Evolutionary conservation across 208 protist species (phyloP).

Genomic region (Phytomonas sp.): DNA sequence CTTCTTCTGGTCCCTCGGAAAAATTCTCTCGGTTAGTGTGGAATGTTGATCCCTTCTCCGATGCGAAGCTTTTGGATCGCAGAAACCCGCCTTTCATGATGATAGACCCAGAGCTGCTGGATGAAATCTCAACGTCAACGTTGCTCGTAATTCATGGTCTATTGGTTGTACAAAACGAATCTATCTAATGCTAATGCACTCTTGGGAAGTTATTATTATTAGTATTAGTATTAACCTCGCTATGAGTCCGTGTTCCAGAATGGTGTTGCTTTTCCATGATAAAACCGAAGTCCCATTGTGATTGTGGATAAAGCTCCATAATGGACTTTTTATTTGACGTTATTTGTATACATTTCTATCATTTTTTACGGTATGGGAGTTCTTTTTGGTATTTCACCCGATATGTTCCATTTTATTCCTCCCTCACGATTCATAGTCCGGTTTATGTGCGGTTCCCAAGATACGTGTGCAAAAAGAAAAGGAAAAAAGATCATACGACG

Average conservation of each 20-base stretch:
- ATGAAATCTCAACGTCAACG: no score
- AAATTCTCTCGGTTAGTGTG: not conserved
- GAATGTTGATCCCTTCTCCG: not conserved
- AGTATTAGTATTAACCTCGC: not conserved
- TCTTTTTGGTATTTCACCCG: no score
- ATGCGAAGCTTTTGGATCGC: not conserved
- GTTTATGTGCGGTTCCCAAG: no score
- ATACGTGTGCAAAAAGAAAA: no score
- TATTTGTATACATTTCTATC: constrained; percentile 1
- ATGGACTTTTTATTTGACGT: not conserved
- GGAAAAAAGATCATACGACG: no score
- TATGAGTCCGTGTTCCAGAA: not conserved
- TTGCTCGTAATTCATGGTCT: no score
- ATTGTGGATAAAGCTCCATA: not conserved
- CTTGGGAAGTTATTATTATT: constrained; percentile 4
- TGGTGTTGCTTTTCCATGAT: constrained; percentile 1
- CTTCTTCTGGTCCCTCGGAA: not conserved
- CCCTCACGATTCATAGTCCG: no score
- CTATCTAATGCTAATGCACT: not conserved
- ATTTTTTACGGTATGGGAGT: no score
- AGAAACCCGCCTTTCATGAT: no score
- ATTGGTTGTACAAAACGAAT: not conserved
- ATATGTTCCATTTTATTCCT: no score
- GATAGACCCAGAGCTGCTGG: no score
- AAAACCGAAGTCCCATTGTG: not conserved